Base-by-base conservation (phyloP, 495 filamentous ascomycete genomes). In the Penicillium parvum region DNA sequence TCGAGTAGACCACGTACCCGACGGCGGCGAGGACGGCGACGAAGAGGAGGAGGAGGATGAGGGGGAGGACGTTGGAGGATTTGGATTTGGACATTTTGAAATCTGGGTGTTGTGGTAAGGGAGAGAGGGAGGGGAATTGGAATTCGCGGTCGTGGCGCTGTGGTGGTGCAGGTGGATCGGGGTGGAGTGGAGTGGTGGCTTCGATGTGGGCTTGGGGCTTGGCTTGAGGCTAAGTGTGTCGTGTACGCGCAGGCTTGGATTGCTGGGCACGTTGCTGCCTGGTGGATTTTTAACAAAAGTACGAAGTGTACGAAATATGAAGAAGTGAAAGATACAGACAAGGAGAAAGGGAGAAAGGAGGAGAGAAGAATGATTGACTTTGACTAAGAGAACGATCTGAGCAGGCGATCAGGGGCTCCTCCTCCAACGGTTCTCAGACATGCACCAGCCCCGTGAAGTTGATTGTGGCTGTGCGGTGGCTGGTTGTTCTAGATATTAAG, bases 1-100 rank as follows among this genome's bases (percentile, higher is more conserved):
- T 82, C 36, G 78, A 69, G 71, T 89, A 95, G 45, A 85, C 73
- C 51, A 86, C 78, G 57, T 84, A 91, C 37, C 77, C 77, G 48
- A 96, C 66, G 49, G 74, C 84, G 50, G 69, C 85, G 48, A 79
- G 58, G 38, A 75, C 64, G 47, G 57, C 69, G 34, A 90, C 60
- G 32, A 91, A 56, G 46, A 82, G 37, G 56, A 94, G 57, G 34
- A 90, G 78, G 60, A 94, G 70, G 46, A 90, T 47, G 22, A 95
- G 77, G 28, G 90, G 88, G 43, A 90, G 35, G 34, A 91, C 57
- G 49, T 79, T 81, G 52, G 77, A 39, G 32, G 22, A 30, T 17
- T 37, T 38, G 23, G 41, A 78, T 43, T 26, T 37, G 29, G 47
- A 44, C 52, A 58, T 58, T 22, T 16, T 51, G 26, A 25, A 11